A percentile compares a stretch with the other conserved stretches of the same genome.
phyloP scores from a whole-genome alignment of 2,329 filamentous ascomycete genomes.

The Cladosporium sp. region DNA sequence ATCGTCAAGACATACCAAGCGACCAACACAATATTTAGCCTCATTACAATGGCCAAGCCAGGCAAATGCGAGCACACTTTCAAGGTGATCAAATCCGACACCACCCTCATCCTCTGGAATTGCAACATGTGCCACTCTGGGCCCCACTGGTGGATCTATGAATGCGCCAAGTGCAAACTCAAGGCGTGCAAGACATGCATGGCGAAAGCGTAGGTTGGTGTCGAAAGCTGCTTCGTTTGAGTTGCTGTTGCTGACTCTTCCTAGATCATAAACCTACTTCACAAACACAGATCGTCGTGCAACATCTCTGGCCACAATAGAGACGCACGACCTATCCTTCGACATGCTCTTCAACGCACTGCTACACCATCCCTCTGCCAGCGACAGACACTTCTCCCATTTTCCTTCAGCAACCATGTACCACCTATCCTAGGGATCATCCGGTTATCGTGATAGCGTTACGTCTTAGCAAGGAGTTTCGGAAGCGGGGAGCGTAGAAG shows the following conservation, averaged over 20 bases:
- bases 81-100: constrained; percentile 48
- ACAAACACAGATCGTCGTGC: no score
- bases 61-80: constrained; percentile 44
- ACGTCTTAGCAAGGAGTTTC: constrained; percentile 25
- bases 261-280: background rate
- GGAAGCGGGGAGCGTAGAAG: constrained; percentile 10
- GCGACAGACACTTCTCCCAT: background rate
- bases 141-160: constrained; percentile 46
- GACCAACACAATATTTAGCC: no score
- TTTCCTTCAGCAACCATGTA: background rate
- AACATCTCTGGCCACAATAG: no score
- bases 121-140: constrained; percentile 48
- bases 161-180: constrained; percentile 46
- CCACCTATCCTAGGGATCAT: background rate
- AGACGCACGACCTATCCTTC: no score
- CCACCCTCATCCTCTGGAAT: constrained; percentile 46
- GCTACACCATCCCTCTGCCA: no score
- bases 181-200: constrained; percentile 45
- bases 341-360: no score
- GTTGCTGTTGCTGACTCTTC: background rate
- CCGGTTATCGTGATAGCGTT: constrained; percentile 20
- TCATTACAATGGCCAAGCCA: constrained; percentile 38
- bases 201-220: constrained; percentile 33
- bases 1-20: no score
- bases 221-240: background rate